Evolutionary conservation across 331 rosid genomes (phyloP), one percentile per base, ranked within the genome.

Genomic region (Cydonia oblonga): DNA sequence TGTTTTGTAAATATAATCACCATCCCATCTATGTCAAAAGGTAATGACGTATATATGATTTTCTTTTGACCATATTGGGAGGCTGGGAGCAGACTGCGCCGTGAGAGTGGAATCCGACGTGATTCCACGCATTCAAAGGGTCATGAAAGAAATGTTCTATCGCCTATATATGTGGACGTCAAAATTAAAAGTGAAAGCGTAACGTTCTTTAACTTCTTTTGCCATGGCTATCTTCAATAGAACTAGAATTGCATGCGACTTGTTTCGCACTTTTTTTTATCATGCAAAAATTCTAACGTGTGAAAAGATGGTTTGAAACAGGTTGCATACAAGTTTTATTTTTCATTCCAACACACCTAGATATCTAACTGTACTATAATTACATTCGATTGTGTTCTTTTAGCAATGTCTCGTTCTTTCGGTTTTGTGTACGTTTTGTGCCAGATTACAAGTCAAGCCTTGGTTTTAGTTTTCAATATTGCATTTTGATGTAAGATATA

Each of bases 21-120:
- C 49, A 16, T 14, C 9, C 22, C 5, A 56, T 73, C 74, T 18
- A 57, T 72, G 75, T 73, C 79, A 78, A 69, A 65, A 73, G 56
- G 84, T 86, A 76, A 25, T 73, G 90, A 83, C 82, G 82, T 69
- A 9, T 2, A 33, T 69, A 53, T 49, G 22, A 13, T n/a, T 62
- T 38, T 22, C 15, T 32, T 22, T 75, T 64, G 25, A 70, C 25
- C 3, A 13, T 26, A 24, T 25, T 23, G 33, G 66, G 44, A 38
- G 14, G 44, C 44, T 10, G 44, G 44, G 54, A 57, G 51, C 53
- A 10, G 66, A 33, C 74, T 7, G 23, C 74, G 40, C 23, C 24
- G 35, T 26, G 51, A 14, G 20, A 53, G 25, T 46, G 38, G 49
- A 54, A 28, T 15, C 44, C 15, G 40, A 35, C 38, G 38, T 35